Evolutionary conservation across 306 rosid species (phyloP).

Genomic region (Betula pendula): DNA sequence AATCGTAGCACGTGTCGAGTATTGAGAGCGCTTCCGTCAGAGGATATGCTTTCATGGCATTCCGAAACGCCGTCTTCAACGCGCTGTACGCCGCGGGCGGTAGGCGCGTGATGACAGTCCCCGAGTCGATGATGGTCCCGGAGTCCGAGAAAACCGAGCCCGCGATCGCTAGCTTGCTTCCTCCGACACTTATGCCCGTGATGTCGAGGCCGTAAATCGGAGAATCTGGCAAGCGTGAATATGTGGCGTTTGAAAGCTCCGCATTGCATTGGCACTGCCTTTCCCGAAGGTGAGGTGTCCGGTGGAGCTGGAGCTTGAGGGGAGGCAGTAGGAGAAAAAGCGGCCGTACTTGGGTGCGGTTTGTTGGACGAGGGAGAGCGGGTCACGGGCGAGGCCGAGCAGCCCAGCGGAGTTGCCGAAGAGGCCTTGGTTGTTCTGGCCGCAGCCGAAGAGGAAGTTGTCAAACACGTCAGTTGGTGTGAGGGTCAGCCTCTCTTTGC

Average conservation of each 20-base stretch:
- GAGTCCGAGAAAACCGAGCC: slow-evolving; percentile 41
- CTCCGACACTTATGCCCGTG: slow-evolving; percentile 44
- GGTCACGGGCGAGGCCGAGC: slow-evolving; percentile 71
- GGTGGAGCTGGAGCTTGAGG: slow-evolving; percentile 48
- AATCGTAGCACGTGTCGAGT: slow-evolving; percentile 70
- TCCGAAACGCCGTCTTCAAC: slow-evolving; percentile 36
- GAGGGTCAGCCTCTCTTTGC: slow-evolving; percentile 46
- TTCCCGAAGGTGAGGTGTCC: slow-evolving; percentile 54
- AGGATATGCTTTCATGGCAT: slow-evolving; percentile 49
- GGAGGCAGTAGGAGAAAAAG: slow-evolving; percentile 76
- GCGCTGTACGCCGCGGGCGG: slow-evolving; percentile 57
- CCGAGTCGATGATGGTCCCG: slow-evolving; percentile 69
- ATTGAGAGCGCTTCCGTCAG: slow-evolving; percentile 21
- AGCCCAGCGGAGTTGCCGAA: slow-evolving; percentile 63
- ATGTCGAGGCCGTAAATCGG: slow-evolving; percentile 50
- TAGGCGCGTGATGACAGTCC: slow-evolving; percentile 62
- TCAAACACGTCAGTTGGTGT: slow-evolving; percentile 27
- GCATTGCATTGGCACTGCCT: too few relatives aligned
- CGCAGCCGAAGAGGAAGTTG: slow-evolving; percentile 63
- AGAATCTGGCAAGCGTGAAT: slow-evolving; percentile 48
- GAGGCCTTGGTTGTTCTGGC: slow-evolving; percentile 67
- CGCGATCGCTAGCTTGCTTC: slow-evolving; percentile 34
- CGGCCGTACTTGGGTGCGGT: slow-evolving; percentile 49
- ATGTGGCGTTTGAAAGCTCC: neutral
- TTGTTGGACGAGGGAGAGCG: slow-evolving; percentile 65